Base-by-base conservation (phyloP, 2,329 filamentous ascomycete genomes). In the Geosmithia putterillii region DNA sequence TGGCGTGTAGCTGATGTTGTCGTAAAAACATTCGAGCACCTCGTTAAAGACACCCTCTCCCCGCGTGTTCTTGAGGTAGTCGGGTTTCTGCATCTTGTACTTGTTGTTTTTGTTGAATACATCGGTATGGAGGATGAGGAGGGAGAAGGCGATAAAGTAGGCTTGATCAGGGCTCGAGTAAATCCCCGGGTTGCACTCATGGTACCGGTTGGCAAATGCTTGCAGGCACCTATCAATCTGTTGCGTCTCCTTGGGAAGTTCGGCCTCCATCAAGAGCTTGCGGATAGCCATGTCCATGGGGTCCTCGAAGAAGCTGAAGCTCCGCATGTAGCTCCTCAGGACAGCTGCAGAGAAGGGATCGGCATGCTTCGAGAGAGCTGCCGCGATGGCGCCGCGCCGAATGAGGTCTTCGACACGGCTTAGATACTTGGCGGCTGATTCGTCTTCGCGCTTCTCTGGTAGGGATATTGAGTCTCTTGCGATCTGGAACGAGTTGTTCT, bases 51-150 rank as follows among this genome's bases (percentile, higher is more conserved):
- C 85, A 14, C 87, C 87, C 58, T 96, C 89, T 3, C 86, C 88
- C 19, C 80, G 81, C 0, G 89, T 94, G 58, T 96, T 96, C 62
- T 94, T 95, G 52, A 96, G 73, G 62, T 98, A 98, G 56, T 96
- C 92, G 1, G 75, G 67, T 57, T 94, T 94, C 57, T 94, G 88
- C 92, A 98, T 98, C 64, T 98, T 98, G 61, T 92, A 78, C 66
- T 96, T 96, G 67, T 96, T 96, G 68, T 96, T 98, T 64, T 94
- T 95, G 70, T 98, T 98, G 76, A 96, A 96, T n/a, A 94, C 86
- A 57, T 98, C 92, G 0, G 92, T 96, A 54, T 98, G 92, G 28
- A 98, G 70, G 52, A 98, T 95, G 46, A 98, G 76, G 45, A 98
- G 79, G 2, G 90, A 96, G 58, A 98, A 98, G 15, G 90, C 88